Evolutionary conservation across 2,329 filamentous ascomycete genomes (phyloP).

Genomic region (Xylaria hypoxylon): DNA sequence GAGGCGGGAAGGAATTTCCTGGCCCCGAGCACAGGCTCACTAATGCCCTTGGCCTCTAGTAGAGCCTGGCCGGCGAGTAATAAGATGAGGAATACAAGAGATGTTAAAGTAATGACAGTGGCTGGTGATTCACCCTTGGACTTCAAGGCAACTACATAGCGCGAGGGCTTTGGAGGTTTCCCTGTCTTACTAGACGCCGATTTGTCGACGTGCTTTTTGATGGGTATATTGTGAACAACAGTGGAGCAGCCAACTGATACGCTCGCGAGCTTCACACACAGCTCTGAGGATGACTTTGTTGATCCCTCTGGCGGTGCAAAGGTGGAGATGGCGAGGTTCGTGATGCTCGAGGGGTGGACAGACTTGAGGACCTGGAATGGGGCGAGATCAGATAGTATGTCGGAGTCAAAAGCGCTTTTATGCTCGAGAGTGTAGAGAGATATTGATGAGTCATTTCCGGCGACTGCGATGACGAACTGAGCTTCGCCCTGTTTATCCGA

Average conservation of each 20-base stretch:
- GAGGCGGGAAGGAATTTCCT: conserved; percentile 64
- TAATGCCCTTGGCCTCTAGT: conserved; percentile 71
- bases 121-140: conserved; percentile 64
- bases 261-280: conserved; percentile 81
- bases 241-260: conserved; percentile 84
- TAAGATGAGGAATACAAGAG: conserved; percentile 69
- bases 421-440: conserved; percentile 83
- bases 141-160: conserved; percentile 76
- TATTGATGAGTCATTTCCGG: conserved; percentile 82
- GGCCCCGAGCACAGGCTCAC: conserved; percentile 67
- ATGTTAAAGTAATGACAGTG: conserved; percentile 64
- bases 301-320: conserved; percentile 66
- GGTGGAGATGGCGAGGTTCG: conserved; percentile 67
- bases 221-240: conserved; percentile 81
- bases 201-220: conserved; percentile 61
- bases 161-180: conserved; percentile 62
- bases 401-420: conserved; percentile 58
- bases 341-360: conserved; percentile 69
- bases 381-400: conserved; percentile 64
- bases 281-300: conserved; percentile 59
- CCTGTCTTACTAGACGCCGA: conserved; percentile 51
- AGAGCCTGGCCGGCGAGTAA: conserved; percentile 72
- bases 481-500: conserved; percentile 68
- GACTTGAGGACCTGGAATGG: conserved; percentile 65
- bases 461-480: conserved; percentile 84